Evolutionary conservation across 1,139 yeast genomes (phyloP).

Genomic region (Kurtzmaniella quercitrusa): DNA sequence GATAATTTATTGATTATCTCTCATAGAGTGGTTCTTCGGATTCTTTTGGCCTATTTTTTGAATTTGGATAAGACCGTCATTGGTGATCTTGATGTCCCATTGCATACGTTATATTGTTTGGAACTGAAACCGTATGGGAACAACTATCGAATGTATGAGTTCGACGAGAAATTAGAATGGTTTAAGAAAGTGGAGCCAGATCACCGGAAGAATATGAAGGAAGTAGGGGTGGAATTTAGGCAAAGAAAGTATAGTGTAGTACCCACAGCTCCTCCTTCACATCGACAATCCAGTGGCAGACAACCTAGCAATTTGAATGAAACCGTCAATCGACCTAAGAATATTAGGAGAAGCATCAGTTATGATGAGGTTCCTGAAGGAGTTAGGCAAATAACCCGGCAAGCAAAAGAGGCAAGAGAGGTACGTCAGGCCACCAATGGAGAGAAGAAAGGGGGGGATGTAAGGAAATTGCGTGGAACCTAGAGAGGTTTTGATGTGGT

Average conservation of each 20-base stretch:
- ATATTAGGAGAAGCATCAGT: constrained; percentile 17
- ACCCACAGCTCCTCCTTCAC: constrained; percentile 64
- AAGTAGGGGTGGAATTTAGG: constrained; percentile 61
- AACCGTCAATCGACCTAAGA: constrained; percentile 9
- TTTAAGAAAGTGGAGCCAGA: constrained; percentile 72
- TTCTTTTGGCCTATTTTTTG: constrained; percentile 81
- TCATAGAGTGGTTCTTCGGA: constrained; percentile 88
- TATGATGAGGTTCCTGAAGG: constrained; percentile 5
- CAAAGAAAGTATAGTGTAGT: constrained; percentile 69
- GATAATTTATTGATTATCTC: constrained; percentile 81
- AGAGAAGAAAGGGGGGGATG: constrained; percentile 2
- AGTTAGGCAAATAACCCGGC: neutral
- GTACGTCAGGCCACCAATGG: neutral
- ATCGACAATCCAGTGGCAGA: constrained; percentile 1
- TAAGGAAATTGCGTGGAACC: constrained; percentile 4
- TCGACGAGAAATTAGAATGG: constrained; percentile 74
- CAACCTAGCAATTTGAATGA: constrained; percentile 1
- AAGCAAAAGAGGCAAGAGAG: too few species aligned
- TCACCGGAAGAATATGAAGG: constrained; percentile 54
- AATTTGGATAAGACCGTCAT: constrained; percentile 79
- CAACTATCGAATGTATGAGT: constrained; percentile 84
- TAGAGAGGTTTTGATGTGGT: neutral
- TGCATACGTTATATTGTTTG: constrained; percentile 82
- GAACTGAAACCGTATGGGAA: constrained; percentile 96
- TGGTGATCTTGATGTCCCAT: constrained; percentile 88